phyloP scores from a whole-genome alignment of 2,329 filamentous ascomycete species.

The Sarocladium oryzae region DNA sequence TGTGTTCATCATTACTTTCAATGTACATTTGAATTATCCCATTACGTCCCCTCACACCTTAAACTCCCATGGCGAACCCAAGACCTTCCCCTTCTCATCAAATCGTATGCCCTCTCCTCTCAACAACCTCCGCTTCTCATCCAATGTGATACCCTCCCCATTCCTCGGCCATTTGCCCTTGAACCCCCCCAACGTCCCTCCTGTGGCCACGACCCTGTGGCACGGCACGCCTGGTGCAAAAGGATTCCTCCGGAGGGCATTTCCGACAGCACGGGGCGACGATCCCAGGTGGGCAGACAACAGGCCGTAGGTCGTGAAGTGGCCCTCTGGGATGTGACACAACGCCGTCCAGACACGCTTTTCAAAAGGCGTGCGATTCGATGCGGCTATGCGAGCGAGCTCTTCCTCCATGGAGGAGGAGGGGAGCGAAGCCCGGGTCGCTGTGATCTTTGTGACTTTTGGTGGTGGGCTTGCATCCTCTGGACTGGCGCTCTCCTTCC shows the following conservation, averaged over 20 bases:
- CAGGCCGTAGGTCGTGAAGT: constrained; percentile 71
- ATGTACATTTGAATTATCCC: too few relatives aligned
- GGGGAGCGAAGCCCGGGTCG: constrained; percentile 2
- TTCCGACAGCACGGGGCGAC: constrained; percentile 70
- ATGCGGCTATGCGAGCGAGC: constrained; percentile 38
- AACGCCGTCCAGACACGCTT: constrained; percentile 64
- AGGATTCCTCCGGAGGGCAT: constrained; percentile 70
- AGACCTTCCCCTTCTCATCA: constrained; percentile 50
- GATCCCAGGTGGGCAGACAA: constrained; percentile 62
- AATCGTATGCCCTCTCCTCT: constrained; percentile 59
- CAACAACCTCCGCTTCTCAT: constrained; percentile 57
- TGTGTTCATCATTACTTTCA: too few relatives aligned
- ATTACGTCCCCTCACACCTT: neutral
- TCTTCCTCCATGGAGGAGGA: constrained; percentile 29
- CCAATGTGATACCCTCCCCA: constrained; percentile 55
- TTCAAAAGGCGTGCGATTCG: constrained; percentile 46
- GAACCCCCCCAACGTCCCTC: constrained; percentile 65
- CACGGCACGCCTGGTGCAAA: constrained; percentile 80
- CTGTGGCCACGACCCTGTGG: constrained; percentile 71
- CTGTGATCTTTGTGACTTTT: constrained; percentile 5
- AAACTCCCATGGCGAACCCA: constrained; percentile 46
- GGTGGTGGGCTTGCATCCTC: constrained; percentile 8
- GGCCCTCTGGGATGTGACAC: constrained; percentile 68
- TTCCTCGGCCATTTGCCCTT: constrained; percentile 58
- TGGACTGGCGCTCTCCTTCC: neutral